phyloP scores from a whole-genome alignment of 2,329 filamentous ascomycete species.

The Parascedosporium putredinis region DNA sequence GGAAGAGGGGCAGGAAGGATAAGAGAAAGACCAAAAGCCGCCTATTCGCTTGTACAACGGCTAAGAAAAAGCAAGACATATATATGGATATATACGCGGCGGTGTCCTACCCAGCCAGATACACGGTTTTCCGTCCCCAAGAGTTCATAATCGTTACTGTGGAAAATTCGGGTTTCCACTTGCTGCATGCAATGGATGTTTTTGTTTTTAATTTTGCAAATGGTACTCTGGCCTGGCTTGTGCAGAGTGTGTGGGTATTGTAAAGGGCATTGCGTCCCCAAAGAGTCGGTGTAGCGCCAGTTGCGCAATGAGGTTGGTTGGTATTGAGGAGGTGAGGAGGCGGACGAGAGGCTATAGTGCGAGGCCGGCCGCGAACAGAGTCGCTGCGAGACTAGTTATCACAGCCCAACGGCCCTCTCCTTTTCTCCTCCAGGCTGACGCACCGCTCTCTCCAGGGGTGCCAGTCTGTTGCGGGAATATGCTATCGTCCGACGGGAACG shows the following conservation, averaged over 20 bases:
- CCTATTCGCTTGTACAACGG: no score
- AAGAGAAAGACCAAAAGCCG: no score
- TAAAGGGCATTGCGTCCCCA: no score
- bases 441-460: background rate
- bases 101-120: no score
- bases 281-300: no score
- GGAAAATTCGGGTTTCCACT: background rate
- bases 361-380: background rate
- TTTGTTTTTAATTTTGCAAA: no score
- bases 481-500: background rate
- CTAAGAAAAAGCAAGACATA: no score
- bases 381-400: background rate
- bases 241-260: no score
- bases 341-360: background rate
- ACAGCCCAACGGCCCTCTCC: background rate
- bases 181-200: background rate
- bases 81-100: background rate
- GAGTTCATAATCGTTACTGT: background rate
- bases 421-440: background rate
- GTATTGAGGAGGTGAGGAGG: no score
- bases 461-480: slow-evolving; percentile 3
- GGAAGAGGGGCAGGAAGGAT: no score
- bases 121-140: background rate
- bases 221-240: background rate
- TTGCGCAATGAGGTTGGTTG: no score